phyloP scores from a whole-genome alignment of 2,329 filamentous ascomycete genomes.

The Aspergillus sp. region DNA sequence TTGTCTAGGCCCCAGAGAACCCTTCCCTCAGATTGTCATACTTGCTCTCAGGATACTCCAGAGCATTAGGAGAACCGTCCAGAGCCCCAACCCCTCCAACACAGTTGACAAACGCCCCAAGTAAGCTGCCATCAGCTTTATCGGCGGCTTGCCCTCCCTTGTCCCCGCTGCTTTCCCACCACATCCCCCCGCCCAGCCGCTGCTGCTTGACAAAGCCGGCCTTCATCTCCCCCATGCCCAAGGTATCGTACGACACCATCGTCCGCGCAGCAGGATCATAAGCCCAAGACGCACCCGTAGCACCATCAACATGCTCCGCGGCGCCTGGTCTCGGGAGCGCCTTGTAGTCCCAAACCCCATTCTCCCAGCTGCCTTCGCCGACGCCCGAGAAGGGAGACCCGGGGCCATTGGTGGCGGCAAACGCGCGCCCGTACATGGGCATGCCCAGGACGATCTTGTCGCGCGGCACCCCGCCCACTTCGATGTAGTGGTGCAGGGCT shows the following conservation, averaged over 20 bases:
- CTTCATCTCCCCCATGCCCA: constrained; percentile 57
- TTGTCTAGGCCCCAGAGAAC: constrained; percentile 11
- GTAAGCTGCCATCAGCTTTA: constrained; percentile 51
- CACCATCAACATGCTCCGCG: constrained; percentile 53
- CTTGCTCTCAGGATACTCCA: constrained; percentile 32
- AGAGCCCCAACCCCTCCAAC: constrained; percentile 23
- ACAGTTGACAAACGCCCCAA: constrained; percentile 43
- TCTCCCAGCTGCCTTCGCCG: constrained; percentile 69
- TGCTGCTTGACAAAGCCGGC: constrained; percentile 57
- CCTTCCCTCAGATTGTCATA: constrained; percentile 30
- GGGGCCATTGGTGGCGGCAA: constrained; percentile 67
- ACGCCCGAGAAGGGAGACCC: constrained; percentile 63
- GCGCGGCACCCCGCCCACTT: constrained; percentile 49
- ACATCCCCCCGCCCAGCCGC: constrained; percentile 81
- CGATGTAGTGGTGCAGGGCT: constrained; percentile 62
- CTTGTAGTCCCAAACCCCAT: constrained; percentile 83
- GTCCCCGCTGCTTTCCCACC: constrained; percentile 86
- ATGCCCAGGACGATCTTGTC: constrained; percentile 82
- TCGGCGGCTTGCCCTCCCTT: constrained; percentile 43
- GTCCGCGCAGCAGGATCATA: constrained; percentile 55
- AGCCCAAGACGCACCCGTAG: constrained; percentile 64
- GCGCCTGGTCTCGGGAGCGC: constrained; percentile 62
- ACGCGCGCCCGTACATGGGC: constrained; percentile 88
- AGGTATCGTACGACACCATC: constrained; percentile 64
- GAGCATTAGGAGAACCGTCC: constrained; percentile 27